Percentiles rank a stretch among this genome's conserved stretches.
These are phyloP conservation scores for Rhizopogon rudus DNA, from an alignment of 768 basidiomycete genomes.

Conservation along the genomic window DNA sequence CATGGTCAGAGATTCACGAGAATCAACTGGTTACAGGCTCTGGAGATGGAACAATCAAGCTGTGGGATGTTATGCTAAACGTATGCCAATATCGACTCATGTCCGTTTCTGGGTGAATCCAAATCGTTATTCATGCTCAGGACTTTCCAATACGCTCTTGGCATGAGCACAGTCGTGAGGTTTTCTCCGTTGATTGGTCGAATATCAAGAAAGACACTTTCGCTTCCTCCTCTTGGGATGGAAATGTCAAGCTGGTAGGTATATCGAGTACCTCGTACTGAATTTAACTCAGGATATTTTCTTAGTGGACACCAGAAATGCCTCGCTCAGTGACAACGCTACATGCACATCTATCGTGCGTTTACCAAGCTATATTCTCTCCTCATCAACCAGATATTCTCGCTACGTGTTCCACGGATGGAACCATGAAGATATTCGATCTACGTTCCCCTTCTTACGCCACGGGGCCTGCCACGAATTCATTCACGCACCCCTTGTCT, in stretches of 20 bases:
- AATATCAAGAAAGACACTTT: conserved; percentile 89
- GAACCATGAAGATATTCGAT: conserved; percentile 81
- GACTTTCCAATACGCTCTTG: conserved; percentile 86
- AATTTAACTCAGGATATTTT: not conserved
- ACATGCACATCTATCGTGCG: conserved; percentile 78
- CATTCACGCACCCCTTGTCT: conserved; percentile 63
- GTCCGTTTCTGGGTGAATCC: conserved; percentile 9
- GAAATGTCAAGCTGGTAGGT: conserved; percentile 79
- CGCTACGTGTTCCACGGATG: conserved; percentile 84
- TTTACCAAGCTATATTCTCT: conserved; percentile 89
- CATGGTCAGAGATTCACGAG: conserved; percentile 95
- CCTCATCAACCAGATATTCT: conserved; percentile 83
- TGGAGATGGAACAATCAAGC: conserved; percentile 83
- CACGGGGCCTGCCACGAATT: conserved; percentile 42
- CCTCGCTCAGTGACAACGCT: conserved; percentile 77
- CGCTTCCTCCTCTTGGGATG: conserved; percentile 90
- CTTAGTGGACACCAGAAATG: conserved; percentile 83
- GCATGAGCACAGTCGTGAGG: conserved; percentile 93
- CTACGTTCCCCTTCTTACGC: conserved; percentile 60
- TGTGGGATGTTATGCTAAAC: conserved; percentile 88
- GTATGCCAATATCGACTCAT: conserved; percentile 35
- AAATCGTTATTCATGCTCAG: conserved; percentile 36
- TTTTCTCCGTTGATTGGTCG: conserved; percentile 94
- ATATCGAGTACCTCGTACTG: not conserved
- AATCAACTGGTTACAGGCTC: conserved; percentile 88